Percentiles rank a stretch among this genome's conserved stretches.
Evolutionary conservation across 2,329 filamentous ascomycete genomes (phyloP).

Genomic region (Trichoderma hamatum): DNA sequence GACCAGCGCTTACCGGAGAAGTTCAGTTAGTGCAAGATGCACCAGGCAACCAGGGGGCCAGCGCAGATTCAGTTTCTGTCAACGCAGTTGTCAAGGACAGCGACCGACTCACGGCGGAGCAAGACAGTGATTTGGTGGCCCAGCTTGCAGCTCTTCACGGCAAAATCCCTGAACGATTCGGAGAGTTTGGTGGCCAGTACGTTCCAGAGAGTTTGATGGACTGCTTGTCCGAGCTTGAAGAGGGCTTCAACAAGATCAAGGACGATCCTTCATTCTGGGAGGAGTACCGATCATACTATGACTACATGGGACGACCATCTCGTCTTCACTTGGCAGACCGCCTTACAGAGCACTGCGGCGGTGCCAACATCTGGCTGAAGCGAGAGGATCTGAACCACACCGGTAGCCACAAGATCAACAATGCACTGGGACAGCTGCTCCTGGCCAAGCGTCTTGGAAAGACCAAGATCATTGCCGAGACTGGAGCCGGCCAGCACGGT

Average conservation of each 20-base stretch:
- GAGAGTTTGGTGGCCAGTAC: constrained; percentile 95
- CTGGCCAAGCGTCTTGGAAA: constrained; percentile 86
- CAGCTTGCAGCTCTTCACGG: constrained; percentile 82
- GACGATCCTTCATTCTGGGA: constrained; percentile 95
- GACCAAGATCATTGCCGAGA: constrained; percentile 97
- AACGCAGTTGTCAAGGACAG: constrained; percentile 67
- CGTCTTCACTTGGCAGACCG: constrained; percentile 87
- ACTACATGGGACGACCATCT: constrained; percentile 94
- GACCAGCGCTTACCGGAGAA: constrained; percentile 58
- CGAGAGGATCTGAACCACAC: constrained; percentile 97
- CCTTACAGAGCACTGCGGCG: constrained; percentile 84
- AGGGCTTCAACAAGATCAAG: constrained; percentile 84
- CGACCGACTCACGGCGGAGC: constrained; percentile 61
- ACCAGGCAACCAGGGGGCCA: constrained; percentile 51
- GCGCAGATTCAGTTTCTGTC: constrained; percentile 51
- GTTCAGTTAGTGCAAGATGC: constrained; percentile 72
- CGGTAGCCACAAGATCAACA: constrained; percentile 99
- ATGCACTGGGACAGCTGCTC: constrained; percentile 90
- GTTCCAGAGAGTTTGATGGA: constrained; percentile 98
- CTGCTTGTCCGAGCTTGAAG: constrained; percentile 86
- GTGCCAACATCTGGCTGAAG: constrained; percentile 97
- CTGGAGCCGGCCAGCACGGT: constrained; percentile 95
- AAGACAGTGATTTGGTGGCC: constrained; percentile 68
- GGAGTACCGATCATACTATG: constrained; percentile 93
- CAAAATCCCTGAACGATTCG: constrained; percentile 82